Percentiles rank a stretch among this genome's conserved stretches.
Conservation (phyloP, 2,329 filamentous ascomycete genomes). For the Lachnellula cervina region DNA sequence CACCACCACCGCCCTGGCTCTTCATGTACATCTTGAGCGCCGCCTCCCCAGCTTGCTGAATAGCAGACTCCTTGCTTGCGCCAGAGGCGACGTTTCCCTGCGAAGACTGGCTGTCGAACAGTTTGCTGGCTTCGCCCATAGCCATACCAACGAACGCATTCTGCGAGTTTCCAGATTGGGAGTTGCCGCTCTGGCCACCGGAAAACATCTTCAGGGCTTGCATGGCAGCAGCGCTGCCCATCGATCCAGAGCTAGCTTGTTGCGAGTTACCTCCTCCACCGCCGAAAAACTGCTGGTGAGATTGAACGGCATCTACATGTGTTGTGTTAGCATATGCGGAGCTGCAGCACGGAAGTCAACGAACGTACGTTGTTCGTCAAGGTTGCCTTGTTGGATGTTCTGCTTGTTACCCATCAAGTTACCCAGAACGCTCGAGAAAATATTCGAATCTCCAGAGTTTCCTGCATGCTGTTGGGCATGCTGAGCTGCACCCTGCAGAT, state of each 20-base stretch:
- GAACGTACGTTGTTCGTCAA: slow-evolving; percentile 50
- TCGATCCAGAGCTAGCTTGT: slow-evolving; percentile 46
- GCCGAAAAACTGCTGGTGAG: slow-evolving; percentile 72
- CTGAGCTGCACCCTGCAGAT: slow-evolving; percentile 48
- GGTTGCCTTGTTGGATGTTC: slow-evolving; percentile 42
- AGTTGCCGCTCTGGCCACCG: slow-evolving; percentile 43
- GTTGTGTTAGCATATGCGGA: neutral
- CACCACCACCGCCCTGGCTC: slow-evolving; percentile 54
- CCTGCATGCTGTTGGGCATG: slow-evolving; percentile 52
- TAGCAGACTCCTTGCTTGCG: slow-evolving; percentile 73
- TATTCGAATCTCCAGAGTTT: slow-evolving; percentile 39
- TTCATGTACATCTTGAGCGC: slow-evolving; percentile 91
- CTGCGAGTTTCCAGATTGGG: slow-evolving; percentile 53
- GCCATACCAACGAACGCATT: slow-evolving; percentile 79
- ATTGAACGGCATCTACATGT: slow-evolving; percentile 57
- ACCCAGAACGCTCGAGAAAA: slow-evolving; percentile 54
- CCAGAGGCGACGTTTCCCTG: slow-evolving; percentile 50
- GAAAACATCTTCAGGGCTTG: slow-evolving; percentile 78
- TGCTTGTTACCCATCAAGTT: slow-evolving; percentile 51
- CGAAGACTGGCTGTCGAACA: slow-evolving; percentile 55
- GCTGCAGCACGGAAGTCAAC: neutral
- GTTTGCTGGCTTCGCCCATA: slow-evolving; percentile 78
- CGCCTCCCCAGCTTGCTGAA: slow-evolving; percentile 77
- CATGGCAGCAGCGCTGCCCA: slow-evolving; percentile 72
- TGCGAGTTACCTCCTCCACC: slow-evolving; percentile 38